phyloP scores from a whole-genome alignment of 306 rosid species.

The Cucurbita moschata region DNA sequence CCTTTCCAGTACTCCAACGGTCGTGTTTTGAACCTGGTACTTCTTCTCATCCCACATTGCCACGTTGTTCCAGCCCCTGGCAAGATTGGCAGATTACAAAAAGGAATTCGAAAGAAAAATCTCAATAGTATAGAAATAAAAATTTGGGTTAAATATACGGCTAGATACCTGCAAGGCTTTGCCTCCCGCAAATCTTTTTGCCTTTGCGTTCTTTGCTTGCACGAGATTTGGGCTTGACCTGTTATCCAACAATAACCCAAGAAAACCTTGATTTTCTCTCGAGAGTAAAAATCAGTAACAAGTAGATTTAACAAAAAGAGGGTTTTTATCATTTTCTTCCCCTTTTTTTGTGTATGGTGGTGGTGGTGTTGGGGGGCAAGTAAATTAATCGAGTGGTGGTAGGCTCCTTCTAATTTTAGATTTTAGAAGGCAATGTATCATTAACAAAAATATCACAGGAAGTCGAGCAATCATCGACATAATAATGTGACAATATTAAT shows the following conservation, averaged over 20 bases:
- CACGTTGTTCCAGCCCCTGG: slow-evolving; percentile 56
- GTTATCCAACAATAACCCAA: slow-evolving; percentile 14
- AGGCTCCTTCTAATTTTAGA: not conserved
- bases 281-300: not conserved
- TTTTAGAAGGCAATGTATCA: not conserved
- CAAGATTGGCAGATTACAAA: slow-evolving; percentile 6
- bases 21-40: slow-evolving; percentile 68
- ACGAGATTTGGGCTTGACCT: slow-evolving; percentile 20
- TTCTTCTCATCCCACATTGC: slow-evolving; percentile 58
- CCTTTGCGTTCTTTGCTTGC: slow-evolving; percentile 8
- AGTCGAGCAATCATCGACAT: not conserved
- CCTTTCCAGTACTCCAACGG: slow-evolving; percentile 93
- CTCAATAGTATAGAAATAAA: not conserved
- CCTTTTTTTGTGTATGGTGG: too few species aligned
- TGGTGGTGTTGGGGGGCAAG: not conserved
- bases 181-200: slow-evolving; percentile 18
- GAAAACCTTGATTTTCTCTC: slow-evolving; percentile 7
- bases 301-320: not conserved
- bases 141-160: slow-evolving; percentile 6
- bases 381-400: not conserved
- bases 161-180: slow-evolving; percentile 64
- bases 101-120: not conserved
- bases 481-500: not conserved
- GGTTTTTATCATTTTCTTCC: not conserved
- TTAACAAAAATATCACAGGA: not conserved